A percentile compares a stretch with the other conserved stretches of the same genome.
Conservation (phyloP, 495 filamentous ascomycete genomes). For the Bacidia gigantensis region DNA sequence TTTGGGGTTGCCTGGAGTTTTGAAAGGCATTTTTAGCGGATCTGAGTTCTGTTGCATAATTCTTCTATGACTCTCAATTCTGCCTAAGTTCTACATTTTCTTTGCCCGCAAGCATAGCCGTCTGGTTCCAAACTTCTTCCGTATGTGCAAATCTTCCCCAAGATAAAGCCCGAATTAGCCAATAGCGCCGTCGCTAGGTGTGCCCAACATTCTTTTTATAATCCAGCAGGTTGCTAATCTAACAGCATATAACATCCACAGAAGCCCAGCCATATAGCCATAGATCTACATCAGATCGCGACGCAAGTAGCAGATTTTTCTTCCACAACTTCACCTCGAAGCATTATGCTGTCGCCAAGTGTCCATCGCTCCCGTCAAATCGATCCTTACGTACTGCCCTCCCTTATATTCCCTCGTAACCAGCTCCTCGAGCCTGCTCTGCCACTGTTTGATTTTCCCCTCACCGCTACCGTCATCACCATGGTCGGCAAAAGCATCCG, state of each 20-base stretch:
- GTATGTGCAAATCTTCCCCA: too few relatives aligned
- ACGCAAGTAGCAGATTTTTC: neutral
- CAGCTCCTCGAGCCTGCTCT: conserved; percentile 6
- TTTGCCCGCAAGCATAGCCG: too few relatives aligned
- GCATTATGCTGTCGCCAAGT: neutral
- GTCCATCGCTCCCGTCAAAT: neutral
- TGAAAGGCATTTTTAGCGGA: neutral
- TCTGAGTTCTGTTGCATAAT: neutral
- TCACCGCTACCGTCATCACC: neutral
- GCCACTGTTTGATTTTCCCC: conserved; percentile 5
- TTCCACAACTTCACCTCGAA: neutral
- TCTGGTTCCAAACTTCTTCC: too few relatives aligned
- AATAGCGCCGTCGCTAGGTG: neutral
- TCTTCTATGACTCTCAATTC: too few relatives aligned
- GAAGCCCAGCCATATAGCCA: neutral
- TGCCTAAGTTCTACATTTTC: too few relatives aligned
- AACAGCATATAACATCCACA: neutral
- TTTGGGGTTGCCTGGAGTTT: neutral
- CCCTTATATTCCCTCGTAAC: neutral
- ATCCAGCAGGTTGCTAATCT: too few relatives aligned
- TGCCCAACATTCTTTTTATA: too few relatives aligned
- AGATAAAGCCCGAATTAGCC: neutral
- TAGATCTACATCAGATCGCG: neutral
- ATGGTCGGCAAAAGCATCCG: too few relatives aligned
- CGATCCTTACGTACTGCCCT: neutral